A percentile compares a stretch with the other conserved stretches of the same genome.
phyloP scores from a whole-genome alignment of 169 alveolate genomes.

The Plasmodium inui region DNA sequence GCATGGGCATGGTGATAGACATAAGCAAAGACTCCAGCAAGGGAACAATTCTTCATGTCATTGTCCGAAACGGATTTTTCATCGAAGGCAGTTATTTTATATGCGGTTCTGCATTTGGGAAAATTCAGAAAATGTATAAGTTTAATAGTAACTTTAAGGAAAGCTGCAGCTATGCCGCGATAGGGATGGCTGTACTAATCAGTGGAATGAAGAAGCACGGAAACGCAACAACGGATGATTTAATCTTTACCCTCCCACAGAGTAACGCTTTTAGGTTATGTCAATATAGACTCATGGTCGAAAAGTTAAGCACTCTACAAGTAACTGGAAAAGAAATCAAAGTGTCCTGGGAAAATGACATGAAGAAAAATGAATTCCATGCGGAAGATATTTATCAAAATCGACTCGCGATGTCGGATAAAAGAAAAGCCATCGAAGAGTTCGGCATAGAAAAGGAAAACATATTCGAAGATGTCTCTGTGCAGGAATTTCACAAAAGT shows the following conservation, averaged over 20 bases:
- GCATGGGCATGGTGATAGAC: constrained; percentile 82
- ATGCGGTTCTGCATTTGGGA: constrained; percentile 86
- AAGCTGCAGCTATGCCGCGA: constrained; percentile 75
- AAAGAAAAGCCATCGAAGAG: constrained; percentile 73
- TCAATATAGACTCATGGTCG: constrained; percentile 83
- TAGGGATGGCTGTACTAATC: constrained; percentile 82
- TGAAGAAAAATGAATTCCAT: constrained; percentile 67
- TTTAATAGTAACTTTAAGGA: constrained; percentile 71
- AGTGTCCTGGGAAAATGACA: constrained; percentile 83
- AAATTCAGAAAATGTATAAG: constrained; percentile 79
- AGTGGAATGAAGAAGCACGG: constrained; percentile 80
- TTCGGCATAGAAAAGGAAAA: constrained; percentile 36
- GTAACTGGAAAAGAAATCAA: constrained; percentile 81
- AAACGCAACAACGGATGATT: constrained; percentile 84
- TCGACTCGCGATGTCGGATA: constrained; percentile 72
- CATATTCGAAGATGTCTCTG: constrained; percentile 46
- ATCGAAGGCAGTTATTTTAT: constrained; percentile 85
- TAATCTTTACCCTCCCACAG: constrained; percentile 82
- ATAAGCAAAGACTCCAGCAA: constrained; percentile 78
- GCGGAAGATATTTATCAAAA: constrained; percentile 54
- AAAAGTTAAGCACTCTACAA: constrained; percentile 79
- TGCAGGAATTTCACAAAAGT: constrained; percentile 63
- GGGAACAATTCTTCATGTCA: constrained; percentile 80
- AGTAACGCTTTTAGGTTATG: constrained; percentile 85
- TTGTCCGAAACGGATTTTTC: constrained; percentile 82